A percentile compares a stretch with the other conserved stretches of the same genome.
Evolutionary conservation across 2,329 filamentous ascomycete genomes (phyloP).

Genomic region (Pseudocercospora musae): DNA sequence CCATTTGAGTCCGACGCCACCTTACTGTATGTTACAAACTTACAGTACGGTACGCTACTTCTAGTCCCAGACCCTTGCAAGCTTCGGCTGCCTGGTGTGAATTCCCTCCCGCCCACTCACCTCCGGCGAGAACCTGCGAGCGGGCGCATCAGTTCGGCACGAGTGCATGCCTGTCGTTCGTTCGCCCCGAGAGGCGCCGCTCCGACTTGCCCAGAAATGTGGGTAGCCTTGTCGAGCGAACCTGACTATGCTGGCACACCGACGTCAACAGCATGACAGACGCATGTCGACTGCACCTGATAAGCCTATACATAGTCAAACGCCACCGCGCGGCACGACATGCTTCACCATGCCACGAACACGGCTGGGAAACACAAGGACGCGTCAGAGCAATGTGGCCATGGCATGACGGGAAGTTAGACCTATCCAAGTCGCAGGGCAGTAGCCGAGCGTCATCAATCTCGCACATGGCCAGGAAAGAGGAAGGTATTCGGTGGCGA

Average conservation of each 20-base stretch:
- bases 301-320: background rate
- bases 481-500: constrained; percentile 4
- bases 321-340: background rate
- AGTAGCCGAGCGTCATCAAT: background rate
- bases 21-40: no score
- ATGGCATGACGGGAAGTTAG: background rate
- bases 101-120: no score
- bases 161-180: background rate
- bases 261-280: background rate
- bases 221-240: background rate
- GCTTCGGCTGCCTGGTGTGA: no score
- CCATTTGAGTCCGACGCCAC: no score
- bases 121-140: no score
- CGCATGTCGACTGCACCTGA: background rate
- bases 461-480: background rate
- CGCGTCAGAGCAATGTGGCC: background rate
- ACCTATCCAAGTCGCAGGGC: background rate
- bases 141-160: background rate
- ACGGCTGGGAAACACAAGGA: background rate
- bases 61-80: no score
- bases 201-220: background rate
- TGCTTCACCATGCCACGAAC: background rate
- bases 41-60: no score
- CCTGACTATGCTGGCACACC: background rate
- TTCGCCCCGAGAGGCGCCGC: background rate